Percentiles rank a stretch among this genome's conserved stretches.
Evolutionary conservation across 1,284 basidiomycete genomes (phyloP).

Genomic region (Ustilago xerochloae): DNA sequence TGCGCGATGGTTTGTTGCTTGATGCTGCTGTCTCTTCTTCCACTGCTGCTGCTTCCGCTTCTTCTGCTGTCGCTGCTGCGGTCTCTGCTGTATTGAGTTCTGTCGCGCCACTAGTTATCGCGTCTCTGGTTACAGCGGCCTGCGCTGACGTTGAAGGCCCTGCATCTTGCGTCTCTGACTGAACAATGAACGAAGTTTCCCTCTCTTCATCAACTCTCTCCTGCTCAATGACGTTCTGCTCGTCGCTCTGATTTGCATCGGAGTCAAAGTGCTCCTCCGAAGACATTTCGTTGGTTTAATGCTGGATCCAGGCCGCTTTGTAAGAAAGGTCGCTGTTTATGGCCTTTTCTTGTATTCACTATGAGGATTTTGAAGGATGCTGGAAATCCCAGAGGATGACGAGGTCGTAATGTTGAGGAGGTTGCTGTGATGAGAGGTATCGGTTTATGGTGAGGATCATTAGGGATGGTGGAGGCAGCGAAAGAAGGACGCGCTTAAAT

Average conservation of each 20-base stretch:
- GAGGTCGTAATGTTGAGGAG: not conserved
- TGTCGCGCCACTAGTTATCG: not conserved
- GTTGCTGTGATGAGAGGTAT: not conserved
- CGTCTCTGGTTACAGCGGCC: not conserved
- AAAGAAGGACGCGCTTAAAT: too few species aligned
- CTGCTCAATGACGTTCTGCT: conserved; percentile 37
- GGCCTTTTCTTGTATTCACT: too few species aligned
- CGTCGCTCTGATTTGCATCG: conserved; percentile 30
- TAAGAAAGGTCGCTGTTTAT: too few species aligned
- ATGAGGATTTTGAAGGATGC: too few species aligned
- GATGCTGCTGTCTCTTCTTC: not conserved
- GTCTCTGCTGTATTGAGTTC: not conserved
- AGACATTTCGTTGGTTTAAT: conserved; percentile 20
- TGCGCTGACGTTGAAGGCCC: not conserved
- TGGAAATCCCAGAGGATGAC: too few species aligned
- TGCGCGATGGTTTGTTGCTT: conserved; percentile 10
- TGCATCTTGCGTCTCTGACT: conserved; percentile 14
- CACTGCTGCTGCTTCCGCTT: conserved; percentile 2
- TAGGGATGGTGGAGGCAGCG: conserved; percentile 25
- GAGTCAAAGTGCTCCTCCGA: conserved; percentile 24
- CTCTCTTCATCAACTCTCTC: conserved; percentile 40
- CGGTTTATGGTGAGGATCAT: not conserved
- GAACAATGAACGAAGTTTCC: conserved; percentile 31
- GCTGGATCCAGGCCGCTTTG: not conserved
- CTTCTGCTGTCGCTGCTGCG: not conserved